Evolutionary conservation across 1,139 yeast genomes (phyloP).

Genomic region (Geotrichum carabidarum): DNA sequence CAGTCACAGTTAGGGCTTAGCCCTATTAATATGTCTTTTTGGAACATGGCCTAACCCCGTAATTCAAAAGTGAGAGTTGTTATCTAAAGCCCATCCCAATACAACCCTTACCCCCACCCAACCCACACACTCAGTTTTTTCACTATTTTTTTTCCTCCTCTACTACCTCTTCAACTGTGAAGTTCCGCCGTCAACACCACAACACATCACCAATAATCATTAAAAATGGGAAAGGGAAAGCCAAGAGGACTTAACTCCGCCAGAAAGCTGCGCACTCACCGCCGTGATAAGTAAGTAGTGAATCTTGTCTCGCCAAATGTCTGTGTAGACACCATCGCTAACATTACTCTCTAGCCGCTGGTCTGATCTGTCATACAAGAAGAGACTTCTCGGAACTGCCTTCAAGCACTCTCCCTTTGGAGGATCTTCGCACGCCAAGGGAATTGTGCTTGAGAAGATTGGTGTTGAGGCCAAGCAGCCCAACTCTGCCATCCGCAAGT

Average conservation of each 20-base stretch:
- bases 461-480: conserved; percentile 99
- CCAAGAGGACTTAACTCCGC: conserved; percentile 99
- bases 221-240: conserved; percentile 79
- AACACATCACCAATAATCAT: conserved; percentile 16
- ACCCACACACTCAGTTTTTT: background rate
- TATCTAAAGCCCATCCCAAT: too few relatives aligned
- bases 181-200: conserved; percentile 20
- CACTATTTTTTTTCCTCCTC: conserved; percentile 1
- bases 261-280: conserved; percentile 99
- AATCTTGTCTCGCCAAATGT: background rate
- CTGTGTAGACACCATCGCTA: background rate
- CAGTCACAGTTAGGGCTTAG: background rate
- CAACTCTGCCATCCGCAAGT: conserved; percentile 99
- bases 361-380: conserved; percentile 98
- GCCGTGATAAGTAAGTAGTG: conserved; percentile 78
- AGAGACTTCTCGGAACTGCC: conserved; percentile 98
- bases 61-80: background rate
- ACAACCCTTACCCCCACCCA: too few relatives aligned
- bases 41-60: background rate
- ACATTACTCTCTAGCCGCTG: conserved; percentile 58
- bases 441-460: conserved; percentile 98
- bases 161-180: conserved; percentile 5
- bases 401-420: conserved; percentile 99
- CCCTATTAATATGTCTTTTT: background rate
- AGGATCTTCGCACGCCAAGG: conserved; percentile 99